A percentile compares a stretch with the other conserved stretches of the same genome.
These are phyloP conservation scores for Rhynchospora tenuis DNA, from an alignment of 176 grass and related monocot genomes.

Conservation along the genomic window DNA sequence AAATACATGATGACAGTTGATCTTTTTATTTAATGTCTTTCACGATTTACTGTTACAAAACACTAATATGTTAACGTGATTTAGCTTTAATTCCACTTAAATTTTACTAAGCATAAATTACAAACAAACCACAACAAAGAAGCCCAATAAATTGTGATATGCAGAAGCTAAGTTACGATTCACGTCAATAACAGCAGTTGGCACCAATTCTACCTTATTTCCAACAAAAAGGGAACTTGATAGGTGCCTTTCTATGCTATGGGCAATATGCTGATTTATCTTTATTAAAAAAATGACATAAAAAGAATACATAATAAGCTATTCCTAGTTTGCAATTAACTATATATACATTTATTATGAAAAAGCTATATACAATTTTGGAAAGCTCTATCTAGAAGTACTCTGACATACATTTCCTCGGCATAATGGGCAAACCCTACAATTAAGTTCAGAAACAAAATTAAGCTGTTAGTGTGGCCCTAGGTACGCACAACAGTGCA, in stretches of 20 bases:
- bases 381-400: conserved; percentile 24
- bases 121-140: no score
- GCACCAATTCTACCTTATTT: background rate
- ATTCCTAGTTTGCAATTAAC: conserved; percentile 8
- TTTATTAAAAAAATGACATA: background rate
- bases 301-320: background rate
- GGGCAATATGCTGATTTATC: background rate
- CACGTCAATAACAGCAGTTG: background rate
- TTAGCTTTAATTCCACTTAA: no score
- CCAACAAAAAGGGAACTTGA: background rate
- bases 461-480: background rate
- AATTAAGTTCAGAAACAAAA: conserved; percentile 19
- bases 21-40: no score
- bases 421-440: conserved; percentile 83
- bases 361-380: background rate
- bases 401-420: conserved; percentile 63
- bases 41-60: no score
- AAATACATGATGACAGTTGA: no score
- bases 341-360: conserved; percentile 2
- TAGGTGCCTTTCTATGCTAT: background rate
- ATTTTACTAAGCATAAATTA: no score
- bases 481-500: background rate
- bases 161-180: no score
- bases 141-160: no score
- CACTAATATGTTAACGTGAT: no score